Conservation (phyloP, 768 basidiomycete genomes). For the Hygrocybe coccinea region DNA sequence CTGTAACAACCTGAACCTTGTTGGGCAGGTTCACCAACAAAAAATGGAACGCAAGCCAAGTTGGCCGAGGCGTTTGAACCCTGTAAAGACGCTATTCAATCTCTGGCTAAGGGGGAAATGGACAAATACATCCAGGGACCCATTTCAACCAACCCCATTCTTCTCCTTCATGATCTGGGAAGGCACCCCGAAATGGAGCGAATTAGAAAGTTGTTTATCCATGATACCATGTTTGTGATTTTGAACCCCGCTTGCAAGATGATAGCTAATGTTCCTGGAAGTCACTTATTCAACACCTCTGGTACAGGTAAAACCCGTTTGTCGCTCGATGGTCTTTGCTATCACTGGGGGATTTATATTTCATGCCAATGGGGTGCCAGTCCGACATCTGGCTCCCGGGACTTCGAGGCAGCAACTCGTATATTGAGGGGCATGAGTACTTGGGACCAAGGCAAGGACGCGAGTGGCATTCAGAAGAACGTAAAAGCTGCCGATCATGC, state of each 20-base stretch:
- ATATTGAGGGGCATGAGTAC: conserved; percentile 11
- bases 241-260: conserved; percentile 1
- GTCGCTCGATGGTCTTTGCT: conserved; percentile 8
- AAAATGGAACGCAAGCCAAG: background rate
- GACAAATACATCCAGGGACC: conserved; percentile 3
- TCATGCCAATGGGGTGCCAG: background rate
- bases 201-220: conserved; percentile 5
- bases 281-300: conserved; percentile 8
- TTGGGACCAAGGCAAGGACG: conserved; percentile 7
- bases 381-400: conserved; percentile 2
- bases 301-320: conserved; percentile 11
- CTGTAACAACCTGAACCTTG: background rate
- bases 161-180: conserved; percentile 11
- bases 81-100: conserved; percentile 7
- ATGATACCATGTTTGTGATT: conserved; percentile 8
- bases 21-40: conserved; percentile 7
- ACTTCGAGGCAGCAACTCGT: conserved; percentile 8
- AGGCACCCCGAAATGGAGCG: conserved; percentile 1
- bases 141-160: conserved; percentile 6
- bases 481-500: conserved; percentile 6
- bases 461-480: conserved; percentile 3
- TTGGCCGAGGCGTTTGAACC: conserved; percentile 7
- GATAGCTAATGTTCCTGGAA: conserved; percentile 4
- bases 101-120: conserved; percentile 4
- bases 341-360: conserved; percentile 10